Evolutionary conservation across 257 asterid genomes (phyloP).

Genomic region (Lithospermum erythrorhizon): DNA sequence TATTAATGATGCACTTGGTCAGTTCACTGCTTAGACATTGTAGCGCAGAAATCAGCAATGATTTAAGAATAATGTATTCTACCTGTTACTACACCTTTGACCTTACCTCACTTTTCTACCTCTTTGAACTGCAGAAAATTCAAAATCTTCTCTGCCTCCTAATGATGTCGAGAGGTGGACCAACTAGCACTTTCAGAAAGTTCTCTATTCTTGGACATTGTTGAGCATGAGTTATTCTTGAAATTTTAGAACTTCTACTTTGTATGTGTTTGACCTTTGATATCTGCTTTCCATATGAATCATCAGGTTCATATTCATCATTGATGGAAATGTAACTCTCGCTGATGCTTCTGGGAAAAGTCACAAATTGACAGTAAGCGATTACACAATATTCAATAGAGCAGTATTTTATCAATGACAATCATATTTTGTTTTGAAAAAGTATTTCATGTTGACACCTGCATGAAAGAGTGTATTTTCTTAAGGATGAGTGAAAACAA

Average conservation of each 20-base stretch:
- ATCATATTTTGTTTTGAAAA: background rate
- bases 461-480: background rate
- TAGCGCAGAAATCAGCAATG: background rate
- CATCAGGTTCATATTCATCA: conserved; percentile 65
- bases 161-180: conserved; percentile 72
- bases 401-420: background rate
- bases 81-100: background rate
- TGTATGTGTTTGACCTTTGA: background rate
- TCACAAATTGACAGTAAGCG: conserved; percentile 47
- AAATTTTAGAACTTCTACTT: too few species aligned
- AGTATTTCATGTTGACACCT: background rate
- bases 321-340: conserved; percentile 58
- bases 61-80: background rate
- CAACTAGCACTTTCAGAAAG: background rate
- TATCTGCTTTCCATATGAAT: conserved; percentile 7
- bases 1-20: conserved; percentile 4
- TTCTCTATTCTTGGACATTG: background rate
- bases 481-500: background rate
- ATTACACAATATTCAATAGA: background rate
- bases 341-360: conserved; percentile 28
- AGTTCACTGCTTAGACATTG: background rate
- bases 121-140: conserved; percentile 40
- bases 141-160: conserved; percentile 68
- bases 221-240: background rate
- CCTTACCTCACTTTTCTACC: background rate